phyloP scores from a whole-genome alignment of 306 rosid genomes.

The Cicer chorassanicum region DNA sequence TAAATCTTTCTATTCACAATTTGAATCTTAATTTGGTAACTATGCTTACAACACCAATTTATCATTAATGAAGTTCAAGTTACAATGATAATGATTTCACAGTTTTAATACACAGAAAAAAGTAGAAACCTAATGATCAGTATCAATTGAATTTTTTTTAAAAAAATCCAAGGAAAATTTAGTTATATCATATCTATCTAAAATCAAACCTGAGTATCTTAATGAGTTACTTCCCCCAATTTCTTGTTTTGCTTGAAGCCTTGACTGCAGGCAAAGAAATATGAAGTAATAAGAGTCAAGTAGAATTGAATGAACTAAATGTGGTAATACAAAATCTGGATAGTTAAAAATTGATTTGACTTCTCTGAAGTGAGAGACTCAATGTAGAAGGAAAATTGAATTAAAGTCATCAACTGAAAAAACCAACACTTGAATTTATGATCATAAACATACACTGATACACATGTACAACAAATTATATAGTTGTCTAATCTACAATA shows the following conservation, averaged over 20 bases:
- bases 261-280: slow-evolving; percentile 67
- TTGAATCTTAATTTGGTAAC: too few species aligned
- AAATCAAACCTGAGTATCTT: slow-evolving; percentile 85
- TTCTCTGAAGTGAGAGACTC: not conserved
- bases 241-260: slow-evolving; percentile 93
- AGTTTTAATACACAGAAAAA: not conserved
- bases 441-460: too few species aligned
- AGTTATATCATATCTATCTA: not conserved
- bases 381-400: not conserved
- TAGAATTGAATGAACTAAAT: slow-evolving; percentile 6
- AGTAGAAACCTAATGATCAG: not conserved
- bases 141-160: too few species aligned
- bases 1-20: too few species aligned
- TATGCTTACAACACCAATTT: not conserved
- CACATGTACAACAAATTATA: not conserved
- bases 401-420: not conserved
- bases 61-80: slow-evolving; percentile 9
- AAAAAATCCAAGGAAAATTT: slow-evolving; percentile 3
- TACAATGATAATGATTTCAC: not conserved
- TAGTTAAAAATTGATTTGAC: not conserved
- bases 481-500: not conserved
- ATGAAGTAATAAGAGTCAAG: slow-evolving; percentile 27
- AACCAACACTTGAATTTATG: not conserved
- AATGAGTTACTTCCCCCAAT: slow-evolving; percentile 72
- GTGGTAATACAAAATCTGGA: not conserved